Evolutionary conservation across 2,329 filamentous ascomycete species (phyloP).

Genomic region (Ophiostoma tasmaniense): DNA sequence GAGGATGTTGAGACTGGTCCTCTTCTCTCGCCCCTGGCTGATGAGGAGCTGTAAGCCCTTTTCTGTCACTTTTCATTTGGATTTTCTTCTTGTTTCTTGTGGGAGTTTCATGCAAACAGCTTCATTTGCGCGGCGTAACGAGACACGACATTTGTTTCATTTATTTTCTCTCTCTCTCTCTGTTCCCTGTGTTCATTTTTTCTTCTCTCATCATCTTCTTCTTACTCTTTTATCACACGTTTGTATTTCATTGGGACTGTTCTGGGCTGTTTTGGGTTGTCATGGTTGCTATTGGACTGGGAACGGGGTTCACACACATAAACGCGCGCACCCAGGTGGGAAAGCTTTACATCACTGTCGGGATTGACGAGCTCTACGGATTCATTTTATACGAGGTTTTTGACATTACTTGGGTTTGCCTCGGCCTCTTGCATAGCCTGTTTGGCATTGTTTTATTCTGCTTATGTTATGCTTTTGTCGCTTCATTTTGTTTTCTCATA

Average conservation of each 20-base stretch:
- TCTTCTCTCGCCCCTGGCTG: neutral
- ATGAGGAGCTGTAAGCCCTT: neutral
- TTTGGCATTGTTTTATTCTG: neutral
- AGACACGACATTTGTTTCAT: neutral
- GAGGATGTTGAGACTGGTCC: slow-evolving; percentile 31
- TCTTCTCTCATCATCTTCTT: neutral
- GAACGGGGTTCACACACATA: slow-evolving; percentile 7
- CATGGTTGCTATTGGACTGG: neutral
- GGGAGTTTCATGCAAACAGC: slow-evolving; percentile 1
- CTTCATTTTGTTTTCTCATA: neutral
- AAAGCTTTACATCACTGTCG: neutral
- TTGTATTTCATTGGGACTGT: slow-evolving; percentile 5
- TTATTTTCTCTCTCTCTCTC: neutral
- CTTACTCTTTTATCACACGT: neutral
- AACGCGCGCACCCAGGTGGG: slow-evolving; percentile 6
- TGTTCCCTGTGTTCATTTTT: neutral
- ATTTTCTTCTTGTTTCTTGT: neutral
- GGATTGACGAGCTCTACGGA: neutral
- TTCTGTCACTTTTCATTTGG: neutral
- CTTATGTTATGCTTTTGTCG: neutral
- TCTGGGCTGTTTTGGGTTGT: neutral
- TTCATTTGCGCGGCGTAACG: slow-evolving; percentile 10
- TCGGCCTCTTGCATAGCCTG: slow-evolving; percentile 1
- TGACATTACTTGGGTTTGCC: neutral
- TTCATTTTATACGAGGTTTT: neutral